Base-by-base conservation (phyloP, 75 land plant species). In the Sequoia sempervirens region DNA sequence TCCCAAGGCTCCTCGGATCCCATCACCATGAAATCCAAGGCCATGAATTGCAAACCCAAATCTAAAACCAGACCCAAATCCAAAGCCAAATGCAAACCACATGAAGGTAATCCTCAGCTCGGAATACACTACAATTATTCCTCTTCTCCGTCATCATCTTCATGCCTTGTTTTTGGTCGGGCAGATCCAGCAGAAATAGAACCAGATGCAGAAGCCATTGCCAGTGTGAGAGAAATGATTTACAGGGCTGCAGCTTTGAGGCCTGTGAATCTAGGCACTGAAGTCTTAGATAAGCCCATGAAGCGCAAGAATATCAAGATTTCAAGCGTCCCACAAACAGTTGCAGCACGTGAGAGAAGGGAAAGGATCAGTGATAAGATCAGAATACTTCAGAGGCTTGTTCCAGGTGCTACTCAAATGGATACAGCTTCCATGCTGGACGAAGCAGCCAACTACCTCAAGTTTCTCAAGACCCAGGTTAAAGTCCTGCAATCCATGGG, bases 161-260 rank as follows among this genome's bases (percentile, higher is more conserved):
- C 36, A 30, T 70, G 73, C 37, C 73, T 78, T 78, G 80, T 45
- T 10, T 78, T 78, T 45, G 80, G 45, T n/a, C 46, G n/a, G 20
- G 47, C 11, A 12, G 45, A 78, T 45, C 28, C 46, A 43, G 28
- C 64, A 7, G 66, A 17, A 30, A 76, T 81, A 28, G 92, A 90
- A 79, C 89, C 87, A 12, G 92, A 92, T 73, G 70, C 87, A 15
- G 93, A 92, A 72, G 92, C 92, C 38, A 90, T 92, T 40, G 92
- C 92, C 41, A 86, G 88, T 23, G 89, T 92, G 91, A 93, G 90
- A 85, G 95, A 91, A 82, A 93, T 93, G 93, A 91, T 91, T 9
- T 93, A 93, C 84, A 64, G 93, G 32, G 93, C 91, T 0, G 95
- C 95, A 14, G 95, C 95, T 1, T 88, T 91, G 20, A 80, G 93